Base-by-base conservation (phyloP, 805 yeast species). In the Candida succiphila region DNA sequence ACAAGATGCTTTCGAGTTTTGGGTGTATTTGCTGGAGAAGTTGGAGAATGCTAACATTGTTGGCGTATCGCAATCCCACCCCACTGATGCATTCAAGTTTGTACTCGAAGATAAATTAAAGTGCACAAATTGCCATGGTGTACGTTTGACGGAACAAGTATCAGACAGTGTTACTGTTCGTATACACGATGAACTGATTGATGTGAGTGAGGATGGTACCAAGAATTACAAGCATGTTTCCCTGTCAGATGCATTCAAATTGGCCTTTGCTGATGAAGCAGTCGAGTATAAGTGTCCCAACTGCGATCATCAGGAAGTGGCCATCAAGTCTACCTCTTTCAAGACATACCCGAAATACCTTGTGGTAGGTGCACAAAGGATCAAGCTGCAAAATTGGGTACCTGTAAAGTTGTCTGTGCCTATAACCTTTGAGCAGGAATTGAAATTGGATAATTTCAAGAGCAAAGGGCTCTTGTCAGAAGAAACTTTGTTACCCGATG, bases 1-100 rank as follows among this genome's bases (percentile, higher is more conserved):
- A 52, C 98, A 92, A 54, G 99, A 92, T 61, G 92, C 97, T 0
- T 82, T 78, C 62, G 98, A 92, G 54, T 92, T 87, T 50, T 70
- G 87, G 56, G 57, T 73, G 5, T 81, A 76, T 50, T 54, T 89
- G 7, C 48, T 78, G 20, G 81, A 78, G 36, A 68, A 72, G 40
- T 54, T 87, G 19, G 88, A 81, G 40, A 51, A 53, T 5, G 53
- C 62, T 31, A 58, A 69, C 21, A 54, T 61, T 0, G 41, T 43
- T 12, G 41, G 54, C 8, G 37, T 46, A 6, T 56, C 61, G 22
- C 42, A 41, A 0, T 60, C 61, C 19, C 30, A 32, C 15, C 76
- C 85, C 1, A 69, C 74, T 37, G 66, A 69, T 32, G 44, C 65
- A 13, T 76, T 89, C 48, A 75, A 76, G 44, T 89, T 80, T 51